Percentiles rank a stretch among this genome's conserved stretches.
These are phyloP conservation scores for Phaeotremella fagi DNA, from an alignment of 768 basidiomycete genomes.

Conservation along the genomic window DNA sequence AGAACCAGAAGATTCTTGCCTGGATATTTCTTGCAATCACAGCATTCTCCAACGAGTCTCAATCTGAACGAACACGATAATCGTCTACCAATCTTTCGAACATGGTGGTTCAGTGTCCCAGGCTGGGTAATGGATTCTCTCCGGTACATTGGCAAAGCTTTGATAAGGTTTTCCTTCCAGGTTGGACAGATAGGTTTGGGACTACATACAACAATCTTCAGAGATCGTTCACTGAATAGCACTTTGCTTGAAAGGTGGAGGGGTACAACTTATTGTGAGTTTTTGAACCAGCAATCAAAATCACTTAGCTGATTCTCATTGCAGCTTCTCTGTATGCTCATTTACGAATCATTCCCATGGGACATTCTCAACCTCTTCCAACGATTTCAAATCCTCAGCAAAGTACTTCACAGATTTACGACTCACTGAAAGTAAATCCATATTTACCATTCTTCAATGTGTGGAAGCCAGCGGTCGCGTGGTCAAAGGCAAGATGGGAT, in stretches of 20 bases:
- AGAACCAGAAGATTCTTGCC: conserved; percentile 58
- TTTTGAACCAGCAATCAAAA: conserved; percentile 21
- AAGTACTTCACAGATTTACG: conserved; percentile 16
- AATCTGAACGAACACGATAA: conserved; percentile 3
- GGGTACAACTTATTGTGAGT: conserved; percentile 11
- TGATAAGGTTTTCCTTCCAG: neutral
- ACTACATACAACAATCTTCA: neutral
- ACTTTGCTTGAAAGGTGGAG: conserved; percentile 18
- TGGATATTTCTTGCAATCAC: conserved; percentile 18
- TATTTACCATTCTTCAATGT: conserved; percentile 84
- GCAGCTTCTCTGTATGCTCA: conserved; percentile 65
- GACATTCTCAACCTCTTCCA: conserved; percentile 56
- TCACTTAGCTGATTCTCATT: neutral
- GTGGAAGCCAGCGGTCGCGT: conserved; percentile 84
- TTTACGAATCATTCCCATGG: conserved; percentile 67
- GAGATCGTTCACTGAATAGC: conserved; percentile 3
- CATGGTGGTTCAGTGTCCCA: conserved; percentile 36
- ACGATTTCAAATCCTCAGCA: conserved; percentile 12
- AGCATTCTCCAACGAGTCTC: neutral
- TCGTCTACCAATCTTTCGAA: conserved; percentile 19
- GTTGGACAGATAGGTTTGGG: neutral
- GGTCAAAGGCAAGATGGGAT: conserved; percentile 44
- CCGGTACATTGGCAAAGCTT: neutral
- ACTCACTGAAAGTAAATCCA: conserved; percentile 48
- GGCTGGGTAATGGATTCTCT: conserved; percentile 5